Evolutionary conservation across 306 rosid genomes (phyloP), one percentile per base, ranked within the genome.

Genomic region (Cyamopsis tetragonoloba): DNA sequence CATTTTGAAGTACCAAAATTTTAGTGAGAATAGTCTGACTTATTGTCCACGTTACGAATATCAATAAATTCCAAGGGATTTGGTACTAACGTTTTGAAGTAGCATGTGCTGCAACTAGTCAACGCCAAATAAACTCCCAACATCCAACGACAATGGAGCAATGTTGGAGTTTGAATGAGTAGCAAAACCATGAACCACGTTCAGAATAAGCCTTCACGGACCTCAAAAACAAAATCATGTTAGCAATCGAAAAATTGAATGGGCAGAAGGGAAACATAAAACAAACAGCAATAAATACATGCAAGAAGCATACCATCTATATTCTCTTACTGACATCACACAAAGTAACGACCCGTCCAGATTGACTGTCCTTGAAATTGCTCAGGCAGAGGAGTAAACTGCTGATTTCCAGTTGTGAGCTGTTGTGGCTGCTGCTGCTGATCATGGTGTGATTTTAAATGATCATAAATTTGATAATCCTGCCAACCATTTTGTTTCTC

Each of bases 341-440:
- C 88, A 68, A 87, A 81, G 79, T 87, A 79, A 64, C 84, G 95
- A 76, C 87, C 92, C n/a, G 88, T 78, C 96, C 93, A 85, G 43
- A 74, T 74, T 9, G 98, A 80, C 74, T 89, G 95, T 80, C 95
- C 98, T 77, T 86, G 91, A 82, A 78, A 77, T 76, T 87, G 92
- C 81, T 89, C 96, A 44, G 98, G 86, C 66, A 73, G 74, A 28
- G 87, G 72, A 76, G 74, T 72, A 56, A 77, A 62, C 54, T 72
- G 87, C 80, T 77, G 98, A 74, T 76, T 83, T 68, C 87, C 92
- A 83, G 72, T 68, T 34, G 80, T 44, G 63, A 77, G 82, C 78
- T 72, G 92, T 32, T 84, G 95, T 22, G 70, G 88, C 83, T 75
- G 91, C 72, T 70, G 66, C 72, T 80, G 92, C 84, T 82, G 88